phyloP scores from a whole-genome alignment of 352 stramenopile genomes.

The Blastocystis sp. region DNA sequence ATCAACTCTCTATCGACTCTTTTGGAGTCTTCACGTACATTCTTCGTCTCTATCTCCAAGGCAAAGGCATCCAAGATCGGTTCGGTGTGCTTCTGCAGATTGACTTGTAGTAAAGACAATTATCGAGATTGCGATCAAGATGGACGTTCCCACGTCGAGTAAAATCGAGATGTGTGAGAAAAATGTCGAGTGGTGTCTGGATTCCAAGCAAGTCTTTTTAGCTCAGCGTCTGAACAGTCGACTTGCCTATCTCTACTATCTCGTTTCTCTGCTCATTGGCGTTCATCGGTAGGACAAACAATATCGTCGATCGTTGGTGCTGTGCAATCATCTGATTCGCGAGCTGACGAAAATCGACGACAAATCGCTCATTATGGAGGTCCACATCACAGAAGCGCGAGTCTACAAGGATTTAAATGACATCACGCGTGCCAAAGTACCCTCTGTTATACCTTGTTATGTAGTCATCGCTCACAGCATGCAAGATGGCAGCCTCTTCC shows the following conservation, averaged over 20 bases:
- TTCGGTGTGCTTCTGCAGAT: conserved; percentile 63
- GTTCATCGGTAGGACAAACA: conserved; percentile 74
- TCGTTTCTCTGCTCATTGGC: not conserved
- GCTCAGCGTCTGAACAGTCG: conserved; percentile 91
- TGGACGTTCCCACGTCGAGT: conserved; percentile 76
- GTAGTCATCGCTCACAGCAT: conserved; percentile 89
- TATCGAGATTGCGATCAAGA: conserved; percentile 90
- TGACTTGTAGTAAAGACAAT: conserved; percentile 80
- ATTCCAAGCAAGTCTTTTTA: conserved; percentile 91
- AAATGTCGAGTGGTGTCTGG: conserved; percentile 82
- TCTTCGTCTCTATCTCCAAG: conserved; percentile 88
- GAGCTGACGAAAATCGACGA: conserved; percentile 99
- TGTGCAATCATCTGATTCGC: conserved; percentile 84
- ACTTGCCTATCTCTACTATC: conserved; percentile 70
- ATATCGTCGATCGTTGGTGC: conserved; percentile 82
- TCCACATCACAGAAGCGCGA: conserved; percentile 92
- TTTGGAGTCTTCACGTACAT: conserved; percentile 28
- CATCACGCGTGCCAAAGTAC: conserved; percentile 82
- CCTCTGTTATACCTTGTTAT: conserved; percentile 36
- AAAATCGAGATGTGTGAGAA: conserved; percentile 89
- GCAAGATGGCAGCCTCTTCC: conserved; percentile 89
- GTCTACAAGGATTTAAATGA: conserved; percentile 93
- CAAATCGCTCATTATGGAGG: conserved; percentile 96
- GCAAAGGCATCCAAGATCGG: conserved; percentile 95
- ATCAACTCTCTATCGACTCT: conserved; percentile 16